These are phyloP conservation scores for Cladosporium sphaerospermum DNA, from an alignment of 2,329 filamentous ascomycete genomes.

Conservation along the genomic window DNA sequence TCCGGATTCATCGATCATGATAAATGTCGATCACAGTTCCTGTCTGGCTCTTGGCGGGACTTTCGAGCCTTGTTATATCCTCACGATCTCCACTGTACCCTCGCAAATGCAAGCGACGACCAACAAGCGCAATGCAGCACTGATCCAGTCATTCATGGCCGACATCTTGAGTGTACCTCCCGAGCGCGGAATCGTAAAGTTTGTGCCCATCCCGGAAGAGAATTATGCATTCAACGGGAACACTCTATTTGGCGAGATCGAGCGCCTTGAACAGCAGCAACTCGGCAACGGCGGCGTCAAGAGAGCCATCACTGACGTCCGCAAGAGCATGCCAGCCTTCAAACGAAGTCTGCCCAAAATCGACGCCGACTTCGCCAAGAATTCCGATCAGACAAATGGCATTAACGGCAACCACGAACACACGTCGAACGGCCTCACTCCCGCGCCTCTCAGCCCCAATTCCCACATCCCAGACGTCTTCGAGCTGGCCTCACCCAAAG, in stretches of 20 bases:
- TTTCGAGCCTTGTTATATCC: conserved; percentile 71
- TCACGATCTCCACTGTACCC: conserved; percentile 66
- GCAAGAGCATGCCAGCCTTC: conserved; percentile 24
- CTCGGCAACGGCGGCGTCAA: conserved; percentile 37
- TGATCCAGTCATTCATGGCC: conserved; percentile 70
- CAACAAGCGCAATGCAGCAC: conserved; percentile 73
- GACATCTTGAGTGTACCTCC: conserved; percentile 62
- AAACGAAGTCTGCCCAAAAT: conserved; percentile 19
- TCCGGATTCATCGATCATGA: conserved; percentile 65
- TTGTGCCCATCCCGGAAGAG: conserved; percentile 63
- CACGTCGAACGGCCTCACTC: not conserved
- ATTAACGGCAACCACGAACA: conserved; percentile 11
- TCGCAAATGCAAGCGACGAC: conserved; percentile 63
- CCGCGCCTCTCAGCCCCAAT: not conserved
- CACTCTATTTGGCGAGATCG: conserved; percentile 63
- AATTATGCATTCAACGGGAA: conserved; percentile 64
- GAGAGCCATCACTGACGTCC: conserved; percentile 28
- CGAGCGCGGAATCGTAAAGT: conserved; percentile 66
- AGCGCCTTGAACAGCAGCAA: conserved; percentile 47
- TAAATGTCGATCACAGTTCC: conserved; percentile 68
- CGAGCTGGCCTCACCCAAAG: conserved; percentile 21
- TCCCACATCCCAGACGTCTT: conserved; percentile 16
- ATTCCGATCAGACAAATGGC: not conserved
- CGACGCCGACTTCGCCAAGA: conserved; percentile 14
- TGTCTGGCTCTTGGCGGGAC: conserved; percentile 70